Evolutionary conservation across 805 yeast species (phyloP).

Genomic region (Candida adriatica): DNA sequence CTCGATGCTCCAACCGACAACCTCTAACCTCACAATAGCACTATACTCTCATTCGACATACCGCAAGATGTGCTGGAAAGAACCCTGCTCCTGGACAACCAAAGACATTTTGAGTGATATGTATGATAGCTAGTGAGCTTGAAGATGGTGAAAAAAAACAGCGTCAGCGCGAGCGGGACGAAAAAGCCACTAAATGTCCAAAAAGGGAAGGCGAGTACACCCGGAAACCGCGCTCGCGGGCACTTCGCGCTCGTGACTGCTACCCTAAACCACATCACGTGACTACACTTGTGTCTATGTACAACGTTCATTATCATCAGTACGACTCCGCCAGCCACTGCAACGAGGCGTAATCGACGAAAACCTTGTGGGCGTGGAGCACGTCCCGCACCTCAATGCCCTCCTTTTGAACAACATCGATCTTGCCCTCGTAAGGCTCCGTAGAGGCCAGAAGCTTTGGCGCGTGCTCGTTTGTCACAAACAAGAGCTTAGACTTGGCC

Average conservation of each 20-base stretch:
- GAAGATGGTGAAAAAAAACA: slow-evolving; percentile 16
- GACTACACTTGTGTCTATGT: slow-evolving; percentile 6
- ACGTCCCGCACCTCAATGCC: slow-evolving; percentile 79
- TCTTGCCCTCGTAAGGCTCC: slow-evolving; percentile 41
- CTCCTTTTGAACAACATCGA: slow-evolving; percentile 66
- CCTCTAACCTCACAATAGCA: no score
- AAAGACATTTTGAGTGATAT: slow-evolving; percentile 57
- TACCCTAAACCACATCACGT: no score
- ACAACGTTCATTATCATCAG: no score
- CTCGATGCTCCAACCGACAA: no score
- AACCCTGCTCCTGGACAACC: slow-evolving; percentile 98
- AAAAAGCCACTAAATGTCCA: slow-evolving; percentile 1
- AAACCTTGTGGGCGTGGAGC: slow-evolving; percentile 69
- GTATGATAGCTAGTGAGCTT: slow-evolving; percentile 7
- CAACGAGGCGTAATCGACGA: slow-evolving; percentile 67
- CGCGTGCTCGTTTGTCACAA: slow-evolving; percentile 56
- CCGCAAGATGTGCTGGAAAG: slow-evolving; percentile 99
- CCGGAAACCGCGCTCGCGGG: no score
- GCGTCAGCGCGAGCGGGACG: slow-evolving; percentile 2
- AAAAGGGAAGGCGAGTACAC: no score
- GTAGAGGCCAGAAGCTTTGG: slow-evolving; percentile 57
- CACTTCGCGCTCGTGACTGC: background rate
- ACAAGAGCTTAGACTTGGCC: slow-evolving; percentile 49
- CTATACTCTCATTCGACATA: slow-evolving; percentile 49
- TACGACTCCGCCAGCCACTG: slow-evolving; percentile 41